phyloP scores from a whole-genome alignment of 768 basidiomycete genomes.

The Lactarius deliciosus region DNA sequence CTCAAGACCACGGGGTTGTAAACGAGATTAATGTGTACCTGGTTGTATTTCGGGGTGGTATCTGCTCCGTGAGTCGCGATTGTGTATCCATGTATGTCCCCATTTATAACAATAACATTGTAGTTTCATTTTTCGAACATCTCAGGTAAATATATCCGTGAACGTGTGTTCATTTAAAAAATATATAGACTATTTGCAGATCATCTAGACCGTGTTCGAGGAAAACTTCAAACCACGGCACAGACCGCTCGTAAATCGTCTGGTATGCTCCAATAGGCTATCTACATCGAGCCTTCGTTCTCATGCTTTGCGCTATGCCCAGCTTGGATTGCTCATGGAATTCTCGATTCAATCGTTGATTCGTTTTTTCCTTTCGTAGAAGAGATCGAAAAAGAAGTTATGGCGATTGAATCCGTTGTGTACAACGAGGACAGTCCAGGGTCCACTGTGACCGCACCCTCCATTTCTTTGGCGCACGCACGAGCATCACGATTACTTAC shows the following conservation, averaged over 20 bases:
- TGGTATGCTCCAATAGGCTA: slow-evolving; percentile 44
- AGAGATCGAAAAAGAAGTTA: slow-evolving; percentile 60
- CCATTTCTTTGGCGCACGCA: slow-evolving; percentile 1
- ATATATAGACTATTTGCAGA: slow-evolving; percentile 40
- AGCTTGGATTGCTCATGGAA: slow-evolving; percentile 95
- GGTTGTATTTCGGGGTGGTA: slow-evolving; percentile 84
- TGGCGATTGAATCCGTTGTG: slow-evolving; percentile 60
- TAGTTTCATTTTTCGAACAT: slow-evolving; percentile 93
- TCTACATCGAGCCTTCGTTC: background rate
- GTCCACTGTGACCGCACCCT: slow-evolving; percentile 10
- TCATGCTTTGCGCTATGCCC: slow-evolving; percentile 1
- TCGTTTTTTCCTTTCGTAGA: slow-evolving; percentile 86
- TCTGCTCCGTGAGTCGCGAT: slow-evolving; percentile 59
- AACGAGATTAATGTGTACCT: slow-evolving; percentile 87
- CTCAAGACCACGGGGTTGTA: slow-evolving; percentile 46
- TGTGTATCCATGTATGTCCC: background rate
- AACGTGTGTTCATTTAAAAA: slow-evolving; percentile 17
- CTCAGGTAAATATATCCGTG: slow-evolving; percentile 43
- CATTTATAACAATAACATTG: slow-evolving; percentile 4
- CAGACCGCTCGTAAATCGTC: slow-evolving; percentile 67
- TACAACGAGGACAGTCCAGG: slow-evolving; percentile 37
- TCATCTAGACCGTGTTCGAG: slow-evolving; percentile 74
- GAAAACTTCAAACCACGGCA: slow-evolving; percentile 64
- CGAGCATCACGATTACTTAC: background rate
- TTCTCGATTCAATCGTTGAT: slow-evolving; percentile 92